Evolutionary conservation across 306 rosid genomes (phyloP).

Genomic region (Lithocarpus polystachyus): DNA sequence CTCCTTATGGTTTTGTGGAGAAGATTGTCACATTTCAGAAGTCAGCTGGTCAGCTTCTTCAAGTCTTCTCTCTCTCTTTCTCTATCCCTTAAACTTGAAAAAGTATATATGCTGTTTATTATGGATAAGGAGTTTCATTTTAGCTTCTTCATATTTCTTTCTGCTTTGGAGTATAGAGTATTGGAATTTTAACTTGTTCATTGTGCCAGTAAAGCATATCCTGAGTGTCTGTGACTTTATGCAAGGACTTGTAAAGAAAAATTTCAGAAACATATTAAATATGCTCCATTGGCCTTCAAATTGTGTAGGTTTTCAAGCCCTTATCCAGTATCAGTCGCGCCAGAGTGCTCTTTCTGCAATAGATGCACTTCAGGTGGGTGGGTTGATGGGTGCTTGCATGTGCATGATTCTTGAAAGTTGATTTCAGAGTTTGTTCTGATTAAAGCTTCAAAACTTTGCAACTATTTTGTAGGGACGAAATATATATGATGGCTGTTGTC

Average conservation of each 20-base stretch:
- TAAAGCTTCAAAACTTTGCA: slow-evolving; percentile 16
- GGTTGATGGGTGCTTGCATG: slow-evolving; percentile 7
- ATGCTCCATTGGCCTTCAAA: slow-evolving; percentile 27
- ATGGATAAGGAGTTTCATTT: neutral
- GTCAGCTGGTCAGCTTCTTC: slow-evolving; percentile 99
- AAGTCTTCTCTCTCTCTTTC: slow-evolving; percentile 58
- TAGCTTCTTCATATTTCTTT: neutral
- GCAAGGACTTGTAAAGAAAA: neutral
- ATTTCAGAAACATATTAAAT: slow-evolving; percentile 17
- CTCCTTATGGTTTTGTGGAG: slow-evolving; percentile 98
- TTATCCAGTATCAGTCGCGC: slow-evolving; percentile 79
- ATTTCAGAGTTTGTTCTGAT: slow-evolving; percentile 21
- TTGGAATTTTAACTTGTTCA: neutral
- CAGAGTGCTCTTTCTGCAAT: slow-evolving; percentile 89
- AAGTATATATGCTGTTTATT: slow-evolving; percentile 6
- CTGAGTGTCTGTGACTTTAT: slow-evolving; percentile 7
- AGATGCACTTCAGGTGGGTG: slow-evolving; percentile 81
- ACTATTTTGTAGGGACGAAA: slow-evolving; percentile 73
- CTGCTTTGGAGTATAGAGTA: neutral
- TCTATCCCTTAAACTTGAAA: slow-evolving; percentile 36
- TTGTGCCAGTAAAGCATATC: neutral
- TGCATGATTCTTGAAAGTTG: slow-evolving; percentile 5
- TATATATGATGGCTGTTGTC: slow-evolving; percentile 98
- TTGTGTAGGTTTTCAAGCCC: slow-evolving; percentile 93
- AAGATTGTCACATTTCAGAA: slow-evolving; percentile 99